These are phyloP conservation scores for Dendrobium nobile DNA, from an alignment of 106 monocot species.

Conservation along the genomic window DNA sequence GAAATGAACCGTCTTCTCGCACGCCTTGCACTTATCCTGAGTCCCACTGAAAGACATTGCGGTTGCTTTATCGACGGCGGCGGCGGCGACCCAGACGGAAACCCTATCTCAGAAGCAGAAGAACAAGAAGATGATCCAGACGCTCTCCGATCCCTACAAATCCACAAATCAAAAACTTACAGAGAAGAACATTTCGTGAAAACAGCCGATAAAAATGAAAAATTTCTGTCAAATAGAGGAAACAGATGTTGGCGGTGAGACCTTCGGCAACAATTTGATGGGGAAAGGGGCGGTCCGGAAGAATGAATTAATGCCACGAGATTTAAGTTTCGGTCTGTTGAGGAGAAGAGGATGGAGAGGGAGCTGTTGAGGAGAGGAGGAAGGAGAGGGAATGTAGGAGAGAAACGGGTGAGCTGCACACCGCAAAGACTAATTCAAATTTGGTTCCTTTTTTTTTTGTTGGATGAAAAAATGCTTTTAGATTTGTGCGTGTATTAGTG, in stretches of 20 bases:
- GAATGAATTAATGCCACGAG: neutral
- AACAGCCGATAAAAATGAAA: too few species aligned
- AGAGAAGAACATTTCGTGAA: too few species aligned
- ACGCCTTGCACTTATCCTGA: conserved; percentile 48
- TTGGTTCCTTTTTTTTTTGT: neutral
- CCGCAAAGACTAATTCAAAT: conserved; percentile 7
- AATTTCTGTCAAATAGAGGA: too few species aligned
- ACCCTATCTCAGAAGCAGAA: neutral
- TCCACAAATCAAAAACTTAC: too few species aligned
- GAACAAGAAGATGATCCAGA: neutral
- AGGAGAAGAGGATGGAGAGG: conserved; percentile 7
- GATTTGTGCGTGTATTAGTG: too few species aligned
- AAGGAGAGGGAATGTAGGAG: conserved; percentile 15
- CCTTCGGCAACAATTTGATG: neutral
- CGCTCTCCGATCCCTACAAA: neutral
- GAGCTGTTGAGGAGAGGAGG: conserved; percentile 7
- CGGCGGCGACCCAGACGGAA: neutral
- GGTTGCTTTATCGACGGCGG: neutral
- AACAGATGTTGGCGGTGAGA: too few species aligned
- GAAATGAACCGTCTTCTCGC: conserved; percentile 50
- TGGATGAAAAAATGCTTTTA: too few species aligned
- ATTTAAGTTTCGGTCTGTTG: neutral
- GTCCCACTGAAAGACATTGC: conserved; percentile 49
- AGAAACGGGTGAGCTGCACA: neutral
- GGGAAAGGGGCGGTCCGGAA: neutral